Evolutionary conservation across 208 protist species (phyloP).

Genomic region (Crithidia acanthocephali): DNA sequence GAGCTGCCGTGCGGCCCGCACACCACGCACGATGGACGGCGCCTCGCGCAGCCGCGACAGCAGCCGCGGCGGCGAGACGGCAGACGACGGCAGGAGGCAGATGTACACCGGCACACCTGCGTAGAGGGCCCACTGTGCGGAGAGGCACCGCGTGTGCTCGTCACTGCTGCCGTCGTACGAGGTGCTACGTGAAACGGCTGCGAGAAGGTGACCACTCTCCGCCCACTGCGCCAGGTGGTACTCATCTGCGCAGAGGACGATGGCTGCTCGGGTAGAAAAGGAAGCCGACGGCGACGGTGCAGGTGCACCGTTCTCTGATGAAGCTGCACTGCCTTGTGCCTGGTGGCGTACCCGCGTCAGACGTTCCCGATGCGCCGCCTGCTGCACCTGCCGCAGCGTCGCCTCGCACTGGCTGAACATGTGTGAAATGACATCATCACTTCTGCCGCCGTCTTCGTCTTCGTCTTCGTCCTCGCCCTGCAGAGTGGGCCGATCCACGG

Average conservation of each 20-base stretch:
- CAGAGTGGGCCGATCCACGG: background rate
- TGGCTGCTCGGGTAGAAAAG: background rate
- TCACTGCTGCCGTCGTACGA: background rate
- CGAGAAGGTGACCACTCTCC: background rate
- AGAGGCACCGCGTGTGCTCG: background rate
- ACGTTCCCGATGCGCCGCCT: constrained; percentile 7
- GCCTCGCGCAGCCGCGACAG: constrained; percentile 12
- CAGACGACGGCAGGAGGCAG: constrained; percentile 14
- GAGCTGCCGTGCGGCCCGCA: constrained; percentile 6
- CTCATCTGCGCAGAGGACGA: constrained; percentile 17
- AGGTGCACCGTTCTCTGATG: background rate
- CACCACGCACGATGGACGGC: constrained; percentile 8
- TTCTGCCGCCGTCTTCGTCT: background rate
- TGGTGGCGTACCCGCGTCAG: constrained; percentile 11
- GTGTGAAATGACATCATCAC: background rate
- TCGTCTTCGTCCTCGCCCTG: background rate
- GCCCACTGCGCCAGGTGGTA: constrained; percentile 13
- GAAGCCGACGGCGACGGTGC: background rate
- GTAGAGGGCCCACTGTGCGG: background rate
- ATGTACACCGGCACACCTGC: constrained; percentile 14
- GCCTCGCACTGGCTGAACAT: constrained; percentile 8
- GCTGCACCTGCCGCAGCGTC: constrained; percentile 15
- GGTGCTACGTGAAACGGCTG: background rate
- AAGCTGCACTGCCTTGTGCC: background rate
- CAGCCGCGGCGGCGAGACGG: constrained; percentile 7